Percentiles rank a stretch among this genome's conserved stretches.
Evolutionary conservation across 306 rosid species (phyloP).

Genomic region (Vigna unguiculata): DNA sequence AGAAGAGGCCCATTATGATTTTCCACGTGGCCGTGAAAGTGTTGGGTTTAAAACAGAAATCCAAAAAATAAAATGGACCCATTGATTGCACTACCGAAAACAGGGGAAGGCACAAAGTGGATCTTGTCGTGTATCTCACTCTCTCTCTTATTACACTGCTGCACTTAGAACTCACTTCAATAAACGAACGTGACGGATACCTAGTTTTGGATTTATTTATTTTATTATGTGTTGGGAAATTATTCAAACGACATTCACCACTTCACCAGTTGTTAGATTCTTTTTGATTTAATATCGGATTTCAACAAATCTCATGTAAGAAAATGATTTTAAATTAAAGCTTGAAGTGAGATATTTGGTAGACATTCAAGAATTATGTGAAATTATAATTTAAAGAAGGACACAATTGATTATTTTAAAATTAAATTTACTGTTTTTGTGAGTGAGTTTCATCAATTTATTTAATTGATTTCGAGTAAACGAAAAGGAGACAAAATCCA

Average conservation of each 20-base stretch:
- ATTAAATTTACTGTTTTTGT: neutral
- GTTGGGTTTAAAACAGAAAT: slow-evolving; percentile 5
- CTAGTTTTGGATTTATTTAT: neutral
- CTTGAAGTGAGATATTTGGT: neutral
- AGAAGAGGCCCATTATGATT: neutral
- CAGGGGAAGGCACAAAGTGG: neutral
- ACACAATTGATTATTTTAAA: neutral
- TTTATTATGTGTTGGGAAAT: neutral
- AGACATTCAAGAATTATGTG: neutral
- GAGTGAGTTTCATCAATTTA: neutral
- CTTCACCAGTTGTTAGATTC: too few species aligned
- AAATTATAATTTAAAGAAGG: neutral
- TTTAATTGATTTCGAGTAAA: neutral
- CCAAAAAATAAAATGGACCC: neutral
- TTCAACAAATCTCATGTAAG: too few species aligned
- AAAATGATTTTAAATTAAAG: neutral
- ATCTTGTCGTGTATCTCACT: neutral
- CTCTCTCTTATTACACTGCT: neutral
- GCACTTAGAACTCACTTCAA: neutral
- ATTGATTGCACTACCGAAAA: neutral
- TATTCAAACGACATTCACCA: too few species aligned
- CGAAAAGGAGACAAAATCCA: neutral
- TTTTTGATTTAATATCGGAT: too few species aligned
- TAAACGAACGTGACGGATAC: neutral
- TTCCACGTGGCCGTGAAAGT: neutral